phyloP scores from a whole-genome alignment of 23 red algal genomes.

The Cyanidiococcus yangmingshanensis region DNA sequence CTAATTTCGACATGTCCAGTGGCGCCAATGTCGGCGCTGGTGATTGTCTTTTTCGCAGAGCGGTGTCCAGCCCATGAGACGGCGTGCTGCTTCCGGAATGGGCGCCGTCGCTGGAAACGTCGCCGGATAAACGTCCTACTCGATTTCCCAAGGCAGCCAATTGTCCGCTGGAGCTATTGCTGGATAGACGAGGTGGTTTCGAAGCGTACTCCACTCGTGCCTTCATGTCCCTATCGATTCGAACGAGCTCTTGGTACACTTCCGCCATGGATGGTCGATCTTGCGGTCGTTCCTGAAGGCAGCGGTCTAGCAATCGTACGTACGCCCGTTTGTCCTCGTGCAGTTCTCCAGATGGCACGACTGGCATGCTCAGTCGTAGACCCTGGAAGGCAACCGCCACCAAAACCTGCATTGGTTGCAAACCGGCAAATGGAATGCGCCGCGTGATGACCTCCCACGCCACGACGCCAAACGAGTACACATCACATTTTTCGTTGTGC shows the following conservation, averaged over 20 bases:
- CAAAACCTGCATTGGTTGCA: conserved; percentile 46
- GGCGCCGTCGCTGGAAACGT: too few relatives aligned
- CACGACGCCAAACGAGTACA: conserved; percentile 76
- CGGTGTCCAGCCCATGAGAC: too few relatives aligned
- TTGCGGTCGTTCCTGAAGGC: conserved; percentile 8
- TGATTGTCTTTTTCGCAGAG: neutral
- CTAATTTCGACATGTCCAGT: conserved; percentile 11
- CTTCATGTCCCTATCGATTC: neutral
- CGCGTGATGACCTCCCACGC: conserved; percentile 72
- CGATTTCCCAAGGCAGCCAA: too few relatives aligned
- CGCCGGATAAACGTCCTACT: too few relatives aligned
- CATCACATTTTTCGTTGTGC: conserved; percentile 42
- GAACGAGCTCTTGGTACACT: conserved; percentile 8
- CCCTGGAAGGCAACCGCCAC: conserved; percentile 30
- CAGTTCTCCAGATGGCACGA: neutral
- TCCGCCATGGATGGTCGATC: neutral
- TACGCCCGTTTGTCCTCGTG: conserved; percentile 14
- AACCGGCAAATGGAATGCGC: conserved; percentile 50
- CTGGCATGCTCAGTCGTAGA: conserved; percentile 26
- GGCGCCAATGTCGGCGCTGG: neutral
- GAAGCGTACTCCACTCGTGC: neutral
- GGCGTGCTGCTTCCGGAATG: too few relatives aligned
- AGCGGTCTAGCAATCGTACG: neutral
- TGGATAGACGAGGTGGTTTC: too few relatives aligned
- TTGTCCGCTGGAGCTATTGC: too few relatives aligned